Percentiles rank a stretch among this genome's conserved stretches.
Conservation (phyloP, 768 basidiomycete species). For the Suillus decipiens region DNA sequence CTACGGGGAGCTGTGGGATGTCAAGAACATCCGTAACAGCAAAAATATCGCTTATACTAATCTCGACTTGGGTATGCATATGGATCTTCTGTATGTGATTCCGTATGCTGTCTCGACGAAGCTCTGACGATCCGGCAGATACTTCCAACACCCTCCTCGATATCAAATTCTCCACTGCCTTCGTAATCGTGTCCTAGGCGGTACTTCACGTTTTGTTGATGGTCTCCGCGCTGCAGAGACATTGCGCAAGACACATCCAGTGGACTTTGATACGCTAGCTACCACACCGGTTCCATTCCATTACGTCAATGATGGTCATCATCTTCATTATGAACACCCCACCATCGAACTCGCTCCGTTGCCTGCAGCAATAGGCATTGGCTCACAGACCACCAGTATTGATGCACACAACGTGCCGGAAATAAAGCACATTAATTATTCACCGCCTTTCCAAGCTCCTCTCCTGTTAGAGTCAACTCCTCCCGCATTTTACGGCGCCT, state of each 20-base stretch:
- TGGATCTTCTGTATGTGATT: slow-evolving; percentile 83
- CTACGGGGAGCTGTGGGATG: slow-evolving; percentile 90
- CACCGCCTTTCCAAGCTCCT: slow-evolving; percentile 93
- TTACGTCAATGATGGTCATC: slow-evolving; percentile 89
- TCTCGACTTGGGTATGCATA: slow-evolving; percentile 83
- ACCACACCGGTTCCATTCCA: slow-evolving; percentile 78
- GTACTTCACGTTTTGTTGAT: slow-evolving; percentile 86
- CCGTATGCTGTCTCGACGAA: background rate
- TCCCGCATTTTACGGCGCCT: slow-evolving; percentile 57
- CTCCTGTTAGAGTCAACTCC: slow-evolving; percentile 54
- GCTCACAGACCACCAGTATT: background rate
- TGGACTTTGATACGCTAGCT: slow-evolving; percentile 59
- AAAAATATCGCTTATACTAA: slow-evolving; percentile 96
- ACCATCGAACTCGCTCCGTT: slow-evolving; percentile 62
- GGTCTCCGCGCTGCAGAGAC: slow-evolving; percentile 61
- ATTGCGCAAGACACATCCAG: slow-evolving; percentile 48
- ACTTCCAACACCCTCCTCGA: slow-evolving; percentile 88
- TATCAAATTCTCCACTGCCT: slow-evolving; percentile 93
- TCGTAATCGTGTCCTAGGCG: slow-evolving; percentile 80
- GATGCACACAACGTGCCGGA: slow-evolving; percentile 16
- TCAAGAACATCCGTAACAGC: slow-evolving; percentile 70
- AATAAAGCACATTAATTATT: slow-evolving; percentile 82
- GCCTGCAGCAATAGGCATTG: slow-evolving; percentile 17
- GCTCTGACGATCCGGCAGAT: slow-evolving; percentile 47
- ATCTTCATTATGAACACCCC: slow-evolving; percentile 69